These are phyloP conservation scores for Lachnellula occidentalis DNA, from an alignment of 2,329 filamentous ascomycete species.

Conservation along the genomic window DNA sequence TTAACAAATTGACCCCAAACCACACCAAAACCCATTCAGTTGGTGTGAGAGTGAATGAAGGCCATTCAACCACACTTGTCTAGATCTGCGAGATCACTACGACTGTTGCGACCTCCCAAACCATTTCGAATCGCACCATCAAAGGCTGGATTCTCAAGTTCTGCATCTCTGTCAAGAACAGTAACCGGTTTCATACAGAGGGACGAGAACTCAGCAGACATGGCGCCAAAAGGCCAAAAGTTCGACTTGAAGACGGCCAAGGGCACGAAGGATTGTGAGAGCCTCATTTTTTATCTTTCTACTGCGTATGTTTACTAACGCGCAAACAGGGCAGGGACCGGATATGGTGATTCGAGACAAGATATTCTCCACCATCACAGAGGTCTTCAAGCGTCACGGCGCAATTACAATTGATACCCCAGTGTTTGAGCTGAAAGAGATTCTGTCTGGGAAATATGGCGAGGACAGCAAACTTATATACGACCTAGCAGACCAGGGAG, in stretches of 20 bases:
- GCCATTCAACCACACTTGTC: constrained; percentile 18
- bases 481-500: constrained; percentile 81
- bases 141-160: constrained; percentile 11
- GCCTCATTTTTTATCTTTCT: background rate
- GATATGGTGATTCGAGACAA: constrained; percentile 77
- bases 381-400: constrained; percentile 80
- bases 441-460: constrained; percentile 84
- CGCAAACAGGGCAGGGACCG: constrained; percentile 55
- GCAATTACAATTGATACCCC: constrained; percentile 74
- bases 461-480: constrained; percentile 92
- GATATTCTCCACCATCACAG: constrained; percentile 70
- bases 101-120: constrained; percentile 11
- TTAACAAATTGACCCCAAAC: constrained; percentile 8
- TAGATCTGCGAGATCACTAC: constrained; percentile 29
- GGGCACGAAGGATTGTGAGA: constrained; percentile 76
- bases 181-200: constrained; percentile 8
- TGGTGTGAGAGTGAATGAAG: constrained; percentile 26
- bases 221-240: constrained; percentile 39
- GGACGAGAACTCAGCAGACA: constrained; percentile 18
- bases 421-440: constrained; percentile 83
- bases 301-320: constrained; percentile 11
- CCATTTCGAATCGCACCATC: constrained; percentile 7
- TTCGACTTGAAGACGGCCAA: constrained; percentile 84
- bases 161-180: constrained; percentile 20
- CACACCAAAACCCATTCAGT: constrained; percentile 11